Conservation (phyloP, 2,329 filamentous ascomycete species). For the Talaromyces sp. region DNA sequence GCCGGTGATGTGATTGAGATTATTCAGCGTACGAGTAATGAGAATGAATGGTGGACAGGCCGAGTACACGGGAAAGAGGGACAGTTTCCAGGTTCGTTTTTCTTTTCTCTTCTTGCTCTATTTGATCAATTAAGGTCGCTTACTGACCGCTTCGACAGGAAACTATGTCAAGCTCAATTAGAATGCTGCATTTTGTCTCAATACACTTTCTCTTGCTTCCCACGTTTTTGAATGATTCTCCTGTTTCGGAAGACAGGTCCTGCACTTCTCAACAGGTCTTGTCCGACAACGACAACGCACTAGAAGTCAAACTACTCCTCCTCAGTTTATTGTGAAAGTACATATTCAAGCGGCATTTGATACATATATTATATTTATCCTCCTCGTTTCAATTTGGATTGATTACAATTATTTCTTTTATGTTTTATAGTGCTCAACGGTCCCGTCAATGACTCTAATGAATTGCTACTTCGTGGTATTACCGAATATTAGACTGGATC, state of each 20-base stretch:
- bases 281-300: background rate
- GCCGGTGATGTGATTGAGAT: conserved; percentile 90
- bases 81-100: conserved; percentile 81
- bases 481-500: background rate
- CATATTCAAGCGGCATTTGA: conserved; percentile 11
- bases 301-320: background rate
- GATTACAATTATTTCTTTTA: background rate
- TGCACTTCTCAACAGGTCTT: background rate
- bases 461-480: background rate
- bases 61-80: conserved; percentile 73
- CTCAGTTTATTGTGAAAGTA: conserved; percentile 5
- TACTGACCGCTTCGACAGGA: conserved; percentile 22
- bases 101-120: background rate
- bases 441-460: background rate
- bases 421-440: background rate
- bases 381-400: background rate
- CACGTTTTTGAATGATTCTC: background rate
- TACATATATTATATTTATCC: conserved; percentile 2
- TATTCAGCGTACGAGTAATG: conserved; percentile 71
- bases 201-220: background rate
- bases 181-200: background rate
- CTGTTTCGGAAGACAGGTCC: background rate
- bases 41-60: conserved; percentile 97
- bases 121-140: background rate
- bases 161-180: conserved; percentile 42